Evolutionary conservation across 768 basidiomycete genomes (phyloP).

Genomic region (Tylopilus rubrobrunneus): DNA sequence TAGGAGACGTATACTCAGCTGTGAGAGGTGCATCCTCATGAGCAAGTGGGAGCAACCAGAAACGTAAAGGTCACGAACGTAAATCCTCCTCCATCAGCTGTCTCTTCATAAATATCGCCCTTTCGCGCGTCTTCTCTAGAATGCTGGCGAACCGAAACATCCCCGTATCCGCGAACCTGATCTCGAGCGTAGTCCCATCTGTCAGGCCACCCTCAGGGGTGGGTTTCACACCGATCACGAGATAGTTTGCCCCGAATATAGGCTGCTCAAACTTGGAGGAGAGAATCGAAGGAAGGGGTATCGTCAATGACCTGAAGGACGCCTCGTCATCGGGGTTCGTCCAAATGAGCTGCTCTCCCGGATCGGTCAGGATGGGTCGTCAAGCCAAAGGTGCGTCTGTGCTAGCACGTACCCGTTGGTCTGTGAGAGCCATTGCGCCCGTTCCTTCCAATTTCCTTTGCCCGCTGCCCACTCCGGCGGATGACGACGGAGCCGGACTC

Average conservation of each 20-base stretch:
- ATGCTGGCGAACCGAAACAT: constrained; percentile 72
- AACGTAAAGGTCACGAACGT: constrained; percentile 22
- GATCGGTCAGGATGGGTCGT: constrained; percentile 1
- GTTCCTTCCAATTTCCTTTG: constrained; percentile 52
- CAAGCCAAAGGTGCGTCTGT: background rate
- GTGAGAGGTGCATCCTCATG: background rate
- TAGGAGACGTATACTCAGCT: constrained; percentile 30
- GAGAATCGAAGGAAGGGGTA: constrained; percentile 63
- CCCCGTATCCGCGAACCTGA: constrained; percentile 62
- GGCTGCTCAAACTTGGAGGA: constrained; percentile 76
- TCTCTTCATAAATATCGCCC: constrained; percentile 70
- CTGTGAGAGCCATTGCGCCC: constrained; percentile 64
- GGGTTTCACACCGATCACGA: constrained; percentile 64
- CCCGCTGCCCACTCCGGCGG: constrained; percentile 50
- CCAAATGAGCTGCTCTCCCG: constrained; percentile 56
- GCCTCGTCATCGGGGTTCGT: constrained; percentile 34
- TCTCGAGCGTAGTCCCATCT: constrained; percentile 58
- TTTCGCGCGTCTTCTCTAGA: constrained; percentile 75
- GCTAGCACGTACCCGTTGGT: constrained; percentile 56
- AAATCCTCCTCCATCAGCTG: constrained; percentile 37
- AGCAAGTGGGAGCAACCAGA: background rate
- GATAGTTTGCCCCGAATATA: constrained; percentile 63
- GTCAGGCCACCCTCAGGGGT: constrained; percentile 63
- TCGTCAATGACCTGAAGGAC: constrained; percentile 40
- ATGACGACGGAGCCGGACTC: constrained; percentile 36